Base-by-base conservation (phyloP, 73 alveolate genomes). In the Durusdinium trenchii region DNA sequence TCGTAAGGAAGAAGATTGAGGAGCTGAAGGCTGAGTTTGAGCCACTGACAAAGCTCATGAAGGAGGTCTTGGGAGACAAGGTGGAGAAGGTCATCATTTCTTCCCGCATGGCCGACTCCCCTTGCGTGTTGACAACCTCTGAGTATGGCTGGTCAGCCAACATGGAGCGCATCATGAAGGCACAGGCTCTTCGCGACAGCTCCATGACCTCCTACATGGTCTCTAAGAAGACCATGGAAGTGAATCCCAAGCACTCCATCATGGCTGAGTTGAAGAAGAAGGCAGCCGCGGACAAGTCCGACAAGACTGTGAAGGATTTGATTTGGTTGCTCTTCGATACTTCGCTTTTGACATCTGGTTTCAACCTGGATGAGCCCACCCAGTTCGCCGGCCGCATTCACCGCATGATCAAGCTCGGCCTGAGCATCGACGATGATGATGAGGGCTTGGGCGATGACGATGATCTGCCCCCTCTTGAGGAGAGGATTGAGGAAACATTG, bases 91-190 rank as follows among this genome's bases (percentile, higher is more conserved):
- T 99, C 99, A 99, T 99, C 40, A 99, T 99, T 67, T 99, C 99
- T 51, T 99, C 99, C 99, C 99, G 99, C 99, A 99, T 99, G 89
- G 99, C 99, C 82, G 99, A 99, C 99, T 99, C 99, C 48, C 99
- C 99, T 81, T 99, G 99, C 99, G 99, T 99, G 86, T 99, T 99
- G 89, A 99, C 99, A 86, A 99, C 99, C 78, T 99, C 99, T 47
- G 99, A 99, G 99, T 99, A 99, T 99, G 99, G 99, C 61, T 99
- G 99, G 99, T 99, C 99, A 48, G 99, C 99, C 79, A 99, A 99
- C 99, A 99, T 99, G 99, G 99, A 99, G 99, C 99, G 99, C 50
- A 99, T 99, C 99, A 99, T 99, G 99, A 99, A 99, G 95, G 98
- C 98, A 20, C 98, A 91, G 69, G 96, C 95, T 82, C 82, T 86